Base-by-base conservation (phyloP, 768 basidiomycete species). In the Suillus subalutaceus region DNA sequence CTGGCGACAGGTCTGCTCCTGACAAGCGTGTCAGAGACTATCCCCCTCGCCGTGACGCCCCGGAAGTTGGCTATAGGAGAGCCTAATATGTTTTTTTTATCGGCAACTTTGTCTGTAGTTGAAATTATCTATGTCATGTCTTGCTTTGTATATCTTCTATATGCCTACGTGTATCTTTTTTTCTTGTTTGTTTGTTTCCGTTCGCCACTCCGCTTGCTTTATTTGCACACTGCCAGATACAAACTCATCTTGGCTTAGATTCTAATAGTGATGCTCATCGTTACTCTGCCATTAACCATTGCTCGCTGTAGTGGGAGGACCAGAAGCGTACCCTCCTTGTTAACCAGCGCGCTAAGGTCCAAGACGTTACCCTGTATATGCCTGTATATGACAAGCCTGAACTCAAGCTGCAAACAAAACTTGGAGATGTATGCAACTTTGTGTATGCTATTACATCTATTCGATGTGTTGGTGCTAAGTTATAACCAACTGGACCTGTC, bases 1-100 rank as follows among this genome's bases (percentile, higher is more conserved):
- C 82, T 66, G 73, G 78, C 71, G 86, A 86, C 70, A 85, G 85
- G 72, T 87, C 84, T 75, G 79, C 79, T 64, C 70, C 75, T 55
- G 69, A 72, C 59, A 72, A 73, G 15, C 74, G 78, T 65, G 61
- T 67, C 64, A 75, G 83, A 66, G 82, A 83, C 71, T 83, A 83
- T 67, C 72, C 78, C 60, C 70, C 76, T 44, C 74, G 76, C 60
- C 80, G 80, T 46, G 77, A 76, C 15, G 66, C 59, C 43, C 75
- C 74, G 23, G 80, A 77, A 48, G 72, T 75, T 41, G 79, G 73
- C 15, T 70, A 77, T 57, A 76, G 74, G 70, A 68, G 77, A 63
- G 63, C 70, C 44, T 78, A 40, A 76, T 10, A 48, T 16, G 32
- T 32, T n/a, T 64, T 13, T 32, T 48, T 67, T 20, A 38, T 66